Conservation (phyloP, 768 basidiomycete species). For the Suillus subalutaceus region DNA sequence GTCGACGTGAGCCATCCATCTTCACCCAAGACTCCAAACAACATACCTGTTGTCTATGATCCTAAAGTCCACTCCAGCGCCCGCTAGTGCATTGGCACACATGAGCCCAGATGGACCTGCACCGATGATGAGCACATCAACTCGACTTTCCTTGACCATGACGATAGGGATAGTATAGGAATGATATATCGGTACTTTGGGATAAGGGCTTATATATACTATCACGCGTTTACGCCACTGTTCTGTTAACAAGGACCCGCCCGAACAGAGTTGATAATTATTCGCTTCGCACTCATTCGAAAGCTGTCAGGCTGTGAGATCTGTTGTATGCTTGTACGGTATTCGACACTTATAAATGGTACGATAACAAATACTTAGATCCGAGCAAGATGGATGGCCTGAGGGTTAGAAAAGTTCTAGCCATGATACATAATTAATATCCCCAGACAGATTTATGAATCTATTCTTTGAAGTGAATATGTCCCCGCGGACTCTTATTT, state of each 20-base stretch:
- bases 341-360: background rate
- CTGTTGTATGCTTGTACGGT: background rate
- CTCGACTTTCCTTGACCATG: slow-evolving; percentile 32
- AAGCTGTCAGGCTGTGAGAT: background rate
- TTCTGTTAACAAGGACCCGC: background rate
- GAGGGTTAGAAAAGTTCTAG: no score
- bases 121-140: slow-evolving; percentile 52
- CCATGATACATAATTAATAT: no score
- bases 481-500: no score
- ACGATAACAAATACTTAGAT: background rate
- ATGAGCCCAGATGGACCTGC: slow-evolving; percentile 64
- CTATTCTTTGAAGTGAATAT: no score
- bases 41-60: slow-evolving; percentile 50
- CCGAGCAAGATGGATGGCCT: background rate
- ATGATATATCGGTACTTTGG: background rate
- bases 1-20: background rate
- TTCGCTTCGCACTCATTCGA: background rate
- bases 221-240: background rate
- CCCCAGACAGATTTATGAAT: no score
- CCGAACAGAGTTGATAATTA: background rate
- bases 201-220: background rate
- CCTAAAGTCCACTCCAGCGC: slow-evolving; percentile 46
- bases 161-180: background rate
- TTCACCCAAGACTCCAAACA: background rate
- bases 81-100: slow-evolving; percentile 59